Evolutionary conservation across 805 yeast genomes (phyloP).

Genomic region (Ogataea chonburiensis): DNA sequence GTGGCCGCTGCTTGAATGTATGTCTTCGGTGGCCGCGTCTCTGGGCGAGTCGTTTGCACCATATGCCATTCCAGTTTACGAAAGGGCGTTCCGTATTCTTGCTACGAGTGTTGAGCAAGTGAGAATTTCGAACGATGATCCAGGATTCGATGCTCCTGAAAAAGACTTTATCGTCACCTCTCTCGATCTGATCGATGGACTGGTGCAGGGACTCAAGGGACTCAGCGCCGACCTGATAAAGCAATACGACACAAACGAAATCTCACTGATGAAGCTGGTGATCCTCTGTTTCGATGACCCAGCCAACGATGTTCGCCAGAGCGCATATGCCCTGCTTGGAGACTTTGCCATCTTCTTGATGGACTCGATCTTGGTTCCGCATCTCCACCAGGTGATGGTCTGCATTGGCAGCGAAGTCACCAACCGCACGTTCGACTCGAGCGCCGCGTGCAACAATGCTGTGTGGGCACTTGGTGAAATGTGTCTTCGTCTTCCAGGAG

Average conservation of each 20-base stretch:
- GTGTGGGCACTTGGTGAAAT: conserved; percentile 94
- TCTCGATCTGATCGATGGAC: conserved; percentile 85
- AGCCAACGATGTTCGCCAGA: conserved; percentile 86
- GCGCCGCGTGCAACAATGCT: conserved; percentile 80
- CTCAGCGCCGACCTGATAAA: conserved; percentile 56
- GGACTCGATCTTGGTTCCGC: conserved; percentile 45
- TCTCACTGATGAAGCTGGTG: conserved; percentile 56
- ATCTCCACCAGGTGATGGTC: conserved; percentile 53
- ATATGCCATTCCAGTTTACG: conserved; percentile 82
- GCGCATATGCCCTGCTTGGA: conserved; percentile 86
- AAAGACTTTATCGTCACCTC: conserved; percentile 89
- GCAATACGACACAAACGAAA: conserved; percentile 30
- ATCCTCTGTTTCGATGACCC: conserved; percentile 72
- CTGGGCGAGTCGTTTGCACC: conserved; percentile 84
- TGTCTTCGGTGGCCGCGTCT: conserved; percentile 87
- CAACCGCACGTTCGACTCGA: conserved; percentile 46
- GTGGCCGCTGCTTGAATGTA: conserved; percentile 91
- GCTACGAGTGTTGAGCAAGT: conserved; percentile 66
- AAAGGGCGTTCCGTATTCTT: conserved; percentile 71
- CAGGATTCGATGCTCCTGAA: conserved; percentile 73
- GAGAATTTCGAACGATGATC: conserved; percentile 61
- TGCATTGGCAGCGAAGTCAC: conserved; percentile 69
- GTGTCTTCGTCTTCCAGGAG: conserved; percentile 52
- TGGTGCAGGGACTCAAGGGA: conserved; percentile 81
- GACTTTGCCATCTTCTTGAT: conserved; percentile 71